These are phyloP conservation scores for Macadamia integrifolia DNA, from an alignment of 164 flowering plant species.

Conservation along the genomic window DNA sequence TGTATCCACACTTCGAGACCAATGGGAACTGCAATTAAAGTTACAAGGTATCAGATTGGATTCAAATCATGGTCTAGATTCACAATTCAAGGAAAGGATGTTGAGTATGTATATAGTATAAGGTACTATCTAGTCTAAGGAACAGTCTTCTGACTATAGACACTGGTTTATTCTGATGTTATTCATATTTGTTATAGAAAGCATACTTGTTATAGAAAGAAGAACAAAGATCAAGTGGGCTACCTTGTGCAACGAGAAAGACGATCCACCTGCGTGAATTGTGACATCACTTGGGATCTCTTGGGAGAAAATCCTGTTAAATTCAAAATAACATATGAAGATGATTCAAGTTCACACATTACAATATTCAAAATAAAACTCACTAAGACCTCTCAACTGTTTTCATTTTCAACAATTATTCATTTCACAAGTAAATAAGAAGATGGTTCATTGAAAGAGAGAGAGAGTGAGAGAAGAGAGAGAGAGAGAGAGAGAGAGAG, in stretches of 20 bases:
- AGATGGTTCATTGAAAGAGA: neutral
- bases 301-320: slow-evolving; percentile 86
- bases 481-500: slow-evolving; percentile 1
- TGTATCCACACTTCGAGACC: slow-evolving; percentile 81
- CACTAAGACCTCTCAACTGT: too few relatives aligned
- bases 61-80: neutral
- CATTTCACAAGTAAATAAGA: neutral
- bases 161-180: neutral
- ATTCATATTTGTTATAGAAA: neutral
- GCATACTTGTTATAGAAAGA: neutral
- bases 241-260: slow-evolving; percentile 91
- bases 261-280: slow-evolving; percentile 54
- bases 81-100: neutral
- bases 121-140: too few relatives aligned
- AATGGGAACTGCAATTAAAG: slow-evolving; percentile 69
- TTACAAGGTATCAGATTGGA: slow-evolving; percentile 1
- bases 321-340: slow-evolving; percentile 14
- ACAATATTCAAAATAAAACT: too few relatives aligned
- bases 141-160: neutral
- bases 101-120: too few relatives aligned
- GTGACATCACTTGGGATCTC: slow-evolving; percentile 87
- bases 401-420: neutral
- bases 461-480: neutral
- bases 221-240: neutral
- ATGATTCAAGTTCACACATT: neutral